Percentiles rank a stretch among this genome's conserved stretches.
These are phyloP conservation scores for Akanthomyces dipterigenus DNA, from an alignment of 2,329 filamentous ascomycete genomes.

Conservation along the genomic window DNA sequence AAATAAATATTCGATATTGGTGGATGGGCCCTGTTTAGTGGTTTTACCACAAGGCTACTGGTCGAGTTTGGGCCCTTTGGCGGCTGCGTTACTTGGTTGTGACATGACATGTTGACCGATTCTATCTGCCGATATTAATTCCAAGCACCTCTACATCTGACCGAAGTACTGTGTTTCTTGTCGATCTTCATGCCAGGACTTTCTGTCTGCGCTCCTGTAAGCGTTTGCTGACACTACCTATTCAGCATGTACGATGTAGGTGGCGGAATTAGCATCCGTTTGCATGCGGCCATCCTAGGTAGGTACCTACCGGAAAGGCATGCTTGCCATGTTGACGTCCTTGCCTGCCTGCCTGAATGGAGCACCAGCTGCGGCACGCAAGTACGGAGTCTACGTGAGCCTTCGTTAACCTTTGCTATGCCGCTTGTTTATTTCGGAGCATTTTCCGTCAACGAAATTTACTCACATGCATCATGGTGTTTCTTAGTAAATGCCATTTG, in stretches of 20 bases:
- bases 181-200: too few relatives aligned
- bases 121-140: too few relatives aligned
- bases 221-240: background rate
- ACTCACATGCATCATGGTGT: background rate
- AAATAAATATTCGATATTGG: background rate
- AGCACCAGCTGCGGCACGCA: background rate
- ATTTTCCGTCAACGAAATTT: too few relatives aligned
- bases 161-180: too few relatives aligned
- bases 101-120: too few relatives aligned
- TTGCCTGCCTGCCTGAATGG: background rate
- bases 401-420: background rate
- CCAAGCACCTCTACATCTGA: too few relatives aligned
- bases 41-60: background rate
- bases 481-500: background rate
- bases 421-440: too few relatives aligned
- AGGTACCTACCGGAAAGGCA: background rate
- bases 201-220: background rate
- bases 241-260: background rate
- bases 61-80: background rate
- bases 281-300: background rate
- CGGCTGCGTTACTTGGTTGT: too few relatives aligned
- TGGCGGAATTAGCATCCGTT: background rate
- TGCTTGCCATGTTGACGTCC: background rate
- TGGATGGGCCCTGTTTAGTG: background rate
- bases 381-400: background rate